A percentile compares a stretch with the other conserved stretches of the same genome.
phyloP scores from a whole-genome alignment of 1,284 basidiomycete species.

The Ganoderma resinaceum region DNA sequence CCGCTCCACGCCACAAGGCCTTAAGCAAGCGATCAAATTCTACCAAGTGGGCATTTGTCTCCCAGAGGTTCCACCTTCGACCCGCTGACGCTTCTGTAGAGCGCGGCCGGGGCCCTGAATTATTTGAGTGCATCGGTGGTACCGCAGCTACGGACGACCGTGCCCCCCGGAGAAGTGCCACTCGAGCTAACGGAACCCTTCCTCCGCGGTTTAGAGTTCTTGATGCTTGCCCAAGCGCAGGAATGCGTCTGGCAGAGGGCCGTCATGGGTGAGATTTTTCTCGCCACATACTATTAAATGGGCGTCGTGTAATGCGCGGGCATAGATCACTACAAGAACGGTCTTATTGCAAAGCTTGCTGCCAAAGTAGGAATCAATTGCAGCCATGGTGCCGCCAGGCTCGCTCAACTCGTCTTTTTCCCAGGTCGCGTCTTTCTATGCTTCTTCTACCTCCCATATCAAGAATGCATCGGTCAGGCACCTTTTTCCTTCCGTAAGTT shows the following conservation, averaged over 20 bases:
- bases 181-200: slow-evolving; percentile 73
- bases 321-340: slow-evolving; percentile 79
- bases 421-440: slow-evolving; percentile 76
- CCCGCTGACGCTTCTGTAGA: slow-evolving; percentile 49
- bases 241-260: slow-evolving; percentile 98
- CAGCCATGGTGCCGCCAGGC: background rate
- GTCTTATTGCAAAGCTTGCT: slow-evolving; percentile 87
- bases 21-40: slow-evolving; percentile 74
- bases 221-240: slow-evolving; percentile 95
- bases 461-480: slow-evolving; percentile 58
- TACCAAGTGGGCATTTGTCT: slow-evolving; percentile 65
- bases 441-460: slow-evolving; percentile 58
- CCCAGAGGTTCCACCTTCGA: too few relatives aligned
- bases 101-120: slow-evolving; percentile 78
- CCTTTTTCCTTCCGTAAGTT: slow-evolving; percentile 60
- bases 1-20: slow-evolving; percentile 76
- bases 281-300: background rate
- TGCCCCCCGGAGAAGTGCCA: slow-evolving; percentile 60
- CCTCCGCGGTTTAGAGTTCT: slow-evolving; percentile 69
- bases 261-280: slow-evolving; percentile 66
- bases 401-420: slow-evolving; percentile 8
- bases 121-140: slow-evolving; percentile 67
- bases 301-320: background rate
- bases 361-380: slow-evolving; percentile 53
- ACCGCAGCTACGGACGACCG: slow-evolving; percentile 60